Conservation (phyloP, 2,329 filamentous ascomycete genomes). For the Trichoderma harzianum region DNA sequence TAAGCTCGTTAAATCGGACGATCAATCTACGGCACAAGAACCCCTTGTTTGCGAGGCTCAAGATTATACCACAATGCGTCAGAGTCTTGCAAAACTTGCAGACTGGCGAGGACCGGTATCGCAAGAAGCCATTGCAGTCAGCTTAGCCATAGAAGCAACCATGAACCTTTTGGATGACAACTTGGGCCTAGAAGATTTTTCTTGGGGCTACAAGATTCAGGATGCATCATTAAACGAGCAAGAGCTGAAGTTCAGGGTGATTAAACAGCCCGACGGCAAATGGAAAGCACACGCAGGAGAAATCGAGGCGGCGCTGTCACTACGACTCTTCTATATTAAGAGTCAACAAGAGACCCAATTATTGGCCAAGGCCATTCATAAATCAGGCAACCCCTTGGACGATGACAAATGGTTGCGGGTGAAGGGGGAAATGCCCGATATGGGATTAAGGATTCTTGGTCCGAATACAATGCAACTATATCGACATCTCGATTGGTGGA, state of each 20-base stretch:
- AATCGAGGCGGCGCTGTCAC: conserved; percentile 29
- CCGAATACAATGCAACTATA: neutral
- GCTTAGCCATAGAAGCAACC: conserved; percentile 22
- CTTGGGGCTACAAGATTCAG: neutral
- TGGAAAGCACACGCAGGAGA: conserved; percentile 26
- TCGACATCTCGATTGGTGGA: conserved; percentile 6
- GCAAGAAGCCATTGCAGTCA: conserved; percentile 18
- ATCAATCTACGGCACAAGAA: neutral
- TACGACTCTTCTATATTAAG: conserved; percentile 23
- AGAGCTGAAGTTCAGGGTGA: neutral
- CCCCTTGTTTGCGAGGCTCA: neutral
- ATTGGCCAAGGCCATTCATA: neutral
- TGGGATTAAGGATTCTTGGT: neutral
- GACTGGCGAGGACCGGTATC: neutral
- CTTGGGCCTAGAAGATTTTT: neutral
- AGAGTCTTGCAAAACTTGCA: neutral
- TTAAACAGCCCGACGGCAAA: neutral
- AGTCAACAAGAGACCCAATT: neutral
- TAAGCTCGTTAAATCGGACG: neutral
- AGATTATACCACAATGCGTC: neutral
- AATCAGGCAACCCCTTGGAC: neutral
- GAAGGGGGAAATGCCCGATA: neutral
- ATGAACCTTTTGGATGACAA: neutral
- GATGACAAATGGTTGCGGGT: neutral
- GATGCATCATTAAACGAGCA: neutral